These are phyloP conservation scores for Russula brevipes DNA, from an alignment of 768 basidiomycete genomes.

Conservation along the genomic window DNA sequence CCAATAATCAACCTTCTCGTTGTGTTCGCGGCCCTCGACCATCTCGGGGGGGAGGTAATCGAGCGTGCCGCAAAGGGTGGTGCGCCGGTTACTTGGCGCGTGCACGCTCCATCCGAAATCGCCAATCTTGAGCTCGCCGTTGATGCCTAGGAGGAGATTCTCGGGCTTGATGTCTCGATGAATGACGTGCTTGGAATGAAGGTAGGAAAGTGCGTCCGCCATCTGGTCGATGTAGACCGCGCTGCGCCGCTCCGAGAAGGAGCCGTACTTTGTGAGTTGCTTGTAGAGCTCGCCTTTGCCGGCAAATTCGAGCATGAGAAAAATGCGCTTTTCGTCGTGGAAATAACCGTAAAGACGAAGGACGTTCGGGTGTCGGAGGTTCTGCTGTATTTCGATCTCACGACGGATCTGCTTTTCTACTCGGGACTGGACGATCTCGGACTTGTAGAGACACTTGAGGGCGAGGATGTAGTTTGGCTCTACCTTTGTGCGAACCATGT, in stretches of 20 bases:
- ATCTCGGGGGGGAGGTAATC: constrained; percentile 99
- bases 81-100: constrained; percentile 83
- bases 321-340: constrained; percentile 96
- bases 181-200: constrained; percentile 95
- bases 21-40: constrained; percentile 90
- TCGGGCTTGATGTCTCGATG: constrained; percentile 99
- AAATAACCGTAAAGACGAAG: constrained; percentile 95
- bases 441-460: constrained; percentile 95
- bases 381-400: constrained; percentile 98
- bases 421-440: constrained; percentile 83
- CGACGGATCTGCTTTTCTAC: constrained; percentile 97
- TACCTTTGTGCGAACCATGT: constrained; percentile 92
- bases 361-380: constrained; percentile 91
- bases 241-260: constrained; percentile 84
- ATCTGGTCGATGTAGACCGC: constrained; percentile 94
- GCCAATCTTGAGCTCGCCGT: constrained; percentile 95
- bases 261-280: constrained; percentile 80
- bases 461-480: constrained; percentile 91
- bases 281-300: constrained; percentile 97
- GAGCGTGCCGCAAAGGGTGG: constrained; percentile 90
- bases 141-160: constrained; percentile 89
- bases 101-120: constrained; percentile 99
- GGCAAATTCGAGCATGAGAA: constrained; percentile 97
- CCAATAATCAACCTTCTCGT: constrained; percentile 91
- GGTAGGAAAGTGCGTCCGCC: constrained; percentile 90